These are phyloP conservation scores for Mastigamoeba balamuthi DNA, from an alignment of 78 protist species.

Conservation along the genomic window DNA sequence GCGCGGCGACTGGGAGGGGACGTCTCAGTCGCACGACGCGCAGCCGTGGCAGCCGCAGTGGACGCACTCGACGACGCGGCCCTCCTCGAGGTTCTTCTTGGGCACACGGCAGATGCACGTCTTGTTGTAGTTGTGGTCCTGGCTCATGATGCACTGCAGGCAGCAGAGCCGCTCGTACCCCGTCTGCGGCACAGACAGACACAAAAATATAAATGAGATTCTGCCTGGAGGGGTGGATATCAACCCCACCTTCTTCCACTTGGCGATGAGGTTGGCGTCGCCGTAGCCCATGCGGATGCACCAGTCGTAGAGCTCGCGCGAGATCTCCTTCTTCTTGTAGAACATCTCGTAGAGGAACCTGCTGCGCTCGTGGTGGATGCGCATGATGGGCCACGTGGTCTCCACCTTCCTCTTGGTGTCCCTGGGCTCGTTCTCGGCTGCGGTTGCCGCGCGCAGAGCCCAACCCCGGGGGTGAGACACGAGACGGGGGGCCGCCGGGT, in stretches of 20 bases:
- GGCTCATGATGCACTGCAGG: constrained; percentile 64
- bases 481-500: neutral
- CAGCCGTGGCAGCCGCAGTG: constrained; percentile 80
- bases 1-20: too few relatives aligned
- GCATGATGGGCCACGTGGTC: constrained; percentile 64
- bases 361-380: constrained; percentile 67
- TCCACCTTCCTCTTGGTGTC: constrained; percentile 77
- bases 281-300: constrained; percentile 64
- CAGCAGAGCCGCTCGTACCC: constrained; percentile 91
- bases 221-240: neutral
- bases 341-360: constrained; percentile 62
- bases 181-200: constrained; percentile 14
- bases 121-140: constrained; percentile 44
- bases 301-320: constrained; percentile 73
- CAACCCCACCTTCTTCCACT: constrained; percentile 79
- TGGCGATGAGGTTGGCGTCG: constrained; percentile 81
- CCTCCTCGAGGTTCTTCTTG: constrained; percentile 15
- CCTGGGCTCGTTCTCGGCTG: constrained; percentile 63
- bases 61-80: constrained; percentile 42
- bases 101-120: constrained; percentile 90
- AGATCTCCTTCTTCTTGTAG: constrained; percentile 55
- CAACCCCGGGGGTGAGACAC: too few relatives aligned
- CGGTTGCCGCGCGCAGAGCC: neutral
- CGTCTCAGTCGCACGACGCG: constrained; percentile 42
- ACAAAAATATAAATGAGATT: neutral